Base-by-base conservation (phyloP, 1,284 basidiomycete species). In the Irpex sp. region DNA sequence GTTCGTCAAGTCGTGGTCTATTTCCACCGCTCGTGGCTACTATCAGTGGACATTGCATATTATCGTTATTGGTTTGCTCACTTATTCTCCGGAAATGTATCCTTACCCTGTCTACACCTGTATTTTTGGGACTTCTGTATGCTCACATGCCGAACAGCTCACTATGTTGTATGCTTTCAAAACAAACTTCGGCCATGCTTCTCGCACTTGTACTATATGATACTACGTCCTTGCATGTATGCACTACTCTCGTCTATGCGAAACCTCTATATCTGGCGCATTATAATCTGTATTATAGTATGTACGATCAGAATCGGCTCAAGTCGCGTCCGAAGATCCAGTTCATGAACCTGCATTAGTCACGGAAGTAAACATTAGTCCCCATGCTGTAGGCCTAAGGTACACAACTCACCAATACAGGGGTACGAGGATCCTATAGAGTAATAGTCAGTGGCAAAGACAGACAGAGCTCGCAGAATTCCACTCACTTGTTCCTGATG, bases 311-410 rank as follows among this genome's bases (percentile, higher is more conserved):
- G 74, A 94, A 93, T 17, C 90, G 83, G 8, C 87, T 90, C 57
- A 94, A 76, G 72, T 94, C 90, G 15, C 93, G 83, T 5, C 93
- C 93, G 70, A 93, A 92, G 63, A 93, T 85, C 85, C 85, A 87
- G 71, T 85, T 86, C 66, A 86, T 79, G 61, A 37, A 60, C 33
- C 59, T 43, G 19, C 56, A 37, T 60, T 39, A 59, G 51, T 49
- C 56, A 63, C 37, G n/a, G 26, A 26, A 26, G 26, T 26, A 26
- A 3, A 26, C 61, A 15, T 21, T 56, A 39, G 57, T 58, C 31
- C 35, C 26, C 7, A 19, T 13, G 39, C 60, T n/a, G 19, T 35
- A 19, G 15, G 11, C 11, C 39, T 11, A 43, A 15, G 58, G 21
- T 37, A 54, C 17, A 46, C 50, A 15, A 76, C 83, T 72, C 68